Conservation (phyloP, 164 flowering plant species). For the Sextonia rubra region DNA sequence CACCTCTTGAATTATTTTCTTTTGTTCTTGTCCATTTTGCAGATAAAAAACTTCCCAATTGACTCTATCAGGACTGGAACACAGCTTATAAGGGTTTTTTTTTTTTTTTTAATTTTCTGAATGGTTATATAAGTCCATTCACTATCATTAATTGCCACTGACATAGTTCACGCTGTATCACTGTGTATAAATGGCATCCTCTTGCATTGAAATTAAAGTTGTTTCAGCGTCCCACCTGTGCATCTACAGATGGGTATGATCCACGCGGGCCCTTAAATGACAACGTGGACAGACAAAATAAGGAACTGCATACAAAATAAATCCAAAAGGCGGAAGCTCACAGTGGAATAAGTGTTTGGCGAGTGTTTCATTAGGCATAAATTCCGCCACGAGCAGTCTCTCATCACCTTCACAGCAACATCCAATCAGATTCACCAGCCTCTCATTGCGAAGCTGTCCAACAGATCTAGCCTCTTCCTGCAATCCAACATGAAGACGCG, state of each 20-base stretch:
- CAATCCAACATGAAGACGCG: neutral
- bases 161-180: neutral
- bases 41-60: too few relatives aligned
- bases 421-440: conserved; percentile 18
- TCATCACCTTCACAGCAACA: conserved; percentile 21
- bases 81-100: neutral
- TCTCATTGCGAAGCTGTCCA: conserved; percentile 15
- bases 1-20: neutral
- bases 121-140: neutral
- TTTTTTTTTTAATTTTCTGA: too few relatives aligned
- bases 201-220: neutral
- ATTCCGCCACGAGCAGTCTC: conserved; percentile 18
- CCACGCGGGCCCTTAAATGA: too few relatives aligned
- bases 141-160: neutral
- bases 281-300: too few relatives aligned
- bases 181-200: neutral
- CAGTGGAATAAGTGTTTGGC: conserved; percentile 23
- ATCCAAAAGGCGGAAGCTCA: neutral
- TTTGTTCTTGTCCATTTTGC: neutral
- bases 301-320: neutral
- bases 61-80: neutral
- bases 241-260: too few relatives aligned
- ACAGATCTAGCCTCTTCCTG: conserved; percentile 21
- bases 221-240: too few relatives aligned
- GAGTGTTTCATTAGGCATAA: conserved; percentile 18